Evolutionary conservation across 1,284 basidiomycete species (phyloP), one percentile per base, ranked within the genome.

Genomic region (Ustilago nuda): DNA sequence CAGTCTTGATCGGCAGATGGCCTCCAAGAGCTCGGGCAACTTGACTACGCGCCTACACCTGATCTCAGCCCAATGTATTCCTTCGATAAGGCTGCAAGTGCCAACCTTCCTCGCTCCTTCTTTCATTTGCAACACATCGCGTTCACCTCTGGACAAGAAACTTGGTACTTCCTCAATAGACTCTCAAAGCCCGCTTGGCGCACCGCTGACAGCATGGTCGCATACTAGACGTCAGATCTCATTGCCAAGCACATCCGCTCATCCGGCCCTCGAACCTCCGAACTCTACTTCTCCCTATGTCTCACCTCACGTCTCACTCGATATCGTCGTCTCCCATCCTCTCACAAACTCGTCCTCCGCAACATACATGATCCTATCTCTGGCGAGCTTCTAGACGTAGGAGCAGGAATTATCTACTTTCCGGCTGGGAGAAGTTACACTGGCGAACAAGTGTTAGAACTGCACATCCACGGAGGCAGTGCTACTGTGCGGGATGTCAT

Each of bases 381-480:
- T 0, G 86, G 87, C 7, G 90, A 92, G 63, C 85, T 89, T 19
- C 87, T 95, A n/a, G 94, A 95, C 80, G 91, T 93, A 58, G 92
- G 91, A 0, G 68, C 78, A 2, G 86, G 94, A 6, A 90, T 91
- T 0, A 90, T 95, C n/a, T 94, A 90, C 85, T 95, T 95, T 85
- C 88, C 89, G 87, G 90, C 51, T 55, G 92, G 90, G 1, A 89
- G 87, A 74, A 94, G 93, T 2, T 94, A 92, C 81, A 95, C 94
- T 0, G 91, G 91, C 0, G 91, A 94, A 82, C 91, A 92, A 52
- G 91, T 91, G n/a, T 82, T 96, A 7, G 94, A 96, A 83, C 86
- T 96, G 39, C 94, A 96, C 85, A 87, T 93, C 33, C 94, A 96
- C 83, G 94, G 93, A n/a, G 93, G 93, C 0, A 88, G 91, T 7